These are phyloP conservation scores for Podospora didyma DNA, from an alignment of 495 filamentous ascomycete genomes.

Conservation along the genomic window DNA sequence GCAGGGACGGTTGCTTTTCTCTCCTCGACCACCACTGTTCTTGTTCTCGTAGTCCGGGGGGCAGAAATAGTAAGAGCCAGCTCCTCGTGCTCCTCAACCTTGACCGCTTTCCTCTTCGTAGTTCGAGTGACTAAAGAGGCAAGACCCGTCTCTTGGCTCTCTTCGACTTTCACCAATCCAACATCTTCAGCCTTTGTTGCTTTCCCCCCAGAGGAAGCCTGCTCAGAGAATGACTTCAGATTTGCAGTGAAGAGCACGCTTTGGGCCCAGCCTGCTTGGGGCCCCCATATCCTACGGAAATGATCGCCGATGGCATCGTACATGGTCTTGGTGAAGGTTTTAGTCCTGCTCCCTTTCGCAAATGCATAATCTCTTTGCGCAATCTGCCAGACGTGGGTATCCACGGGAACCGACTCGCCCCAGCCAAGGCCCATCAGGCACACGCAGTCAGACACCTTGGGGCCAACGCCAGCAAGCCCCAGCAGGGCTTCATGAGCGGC, in stretches of 20 bases:
- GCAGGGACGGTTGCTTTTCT: no score
- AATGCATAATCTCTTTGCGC: constrained; percentile 94
- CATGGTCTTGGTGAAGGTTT: constrained; percentile 79
- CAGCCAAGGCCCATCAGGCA: constrained; percentile 97
- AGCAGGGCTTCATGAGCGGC: constrained; percentile 79
- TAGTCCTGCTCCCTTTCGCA: constrained; percentile 69
- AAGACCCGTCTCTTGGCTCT: background rate
- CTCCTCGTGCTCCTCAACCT: constrained; percentile 5
- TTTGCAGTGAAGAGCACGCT: constrained; percentile 96
- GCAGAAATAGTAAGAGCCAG: background rate
- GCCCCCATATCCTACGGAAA: constrained; percentile 87
- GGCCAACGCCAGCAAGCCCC: constrained; percentile 78
- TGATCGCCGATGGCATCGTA: constrained; percentile 88
- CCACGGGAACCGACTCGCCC: constrained; percentile 90
- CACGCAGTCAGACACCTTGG: constrained; percentile 96
- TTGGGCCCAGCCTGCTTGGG: constrained; percentile 95
- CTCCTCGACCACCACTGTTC: constrained; percentile 8
- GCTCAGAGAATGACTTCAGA: constrained; percentile 76
- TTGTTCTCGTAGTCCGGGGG: constrained; percentile 6
- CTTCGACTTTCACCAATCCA: constrained; percentile 19
- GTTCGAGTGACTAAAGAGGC: background rate
- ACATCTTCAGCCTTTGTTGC: constrained; percentile 26
- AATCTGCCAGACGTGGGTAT: constrained; percentile 99
- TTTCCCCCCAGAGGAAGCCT: constrained; percentile 35
- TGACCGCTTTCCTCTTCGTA: constrained; percentile 11